Evolutionary conservation across 257 asterid genomes (phyloP), one percentile per base, ranked within the genome.

Genomic region (Solanum pinnatisectum): DNA sequence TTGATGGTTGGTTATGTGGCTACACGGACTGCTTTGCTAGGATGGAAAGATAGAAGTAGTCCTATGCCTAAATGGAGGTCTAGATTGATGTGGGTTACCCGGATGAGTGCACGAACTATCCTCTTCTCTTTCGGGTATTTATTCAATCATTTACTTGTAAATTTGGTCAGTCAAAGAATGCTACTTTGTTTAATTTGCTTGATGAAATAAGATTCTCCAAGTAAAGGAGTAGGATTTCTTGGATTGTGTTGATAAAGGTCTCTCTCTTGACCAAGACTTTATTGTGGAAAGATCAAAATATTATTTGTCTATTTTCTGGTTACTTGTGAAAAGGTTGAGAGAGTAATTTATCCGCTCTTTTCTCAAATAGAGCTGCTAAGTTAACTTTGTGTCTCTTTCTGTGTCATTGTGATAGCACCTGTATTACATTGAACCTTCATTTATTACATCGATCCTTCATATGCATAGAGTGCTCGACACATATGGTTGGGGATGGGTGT

Each of bases 11-110:
- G 99, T 23, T 97, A 97, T 88, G 16, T 92, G 85, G 93, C 92
- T 0, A 96, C 99, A 13, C 76, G 35, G 35, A 65, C 88, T 90
- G 99, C 99, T 70, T 90, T 96, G 89, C 32, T 13, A 9, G 96
- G 99, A 16, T 97, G 99, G 99, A 91, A 95, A 88, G 99, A 96
- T 88, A 94, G 65, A 92, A 92, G 92, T 86, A 95, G 90, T 46
- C 97, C 99, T 2, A 93, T 95, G 98, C 99, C 99, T 27, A 93
- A 77, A 89, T 96, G 99, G 99, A 92, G 99, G 83, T 91, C 91
- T 56, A 89, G 98, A 86, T 87, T 96, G 87, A 97, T 96, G 99
- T 93, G 97, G 95, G 87, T 96, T 60, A 97, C 99, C 87, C 98
- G 99, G 3, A 22, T 96, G 11, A 90, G 94, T 59, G 84, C 98